Conservation (phyloP, 352 stramenopile species). For the Globisporangium abappressorium region DNA sequence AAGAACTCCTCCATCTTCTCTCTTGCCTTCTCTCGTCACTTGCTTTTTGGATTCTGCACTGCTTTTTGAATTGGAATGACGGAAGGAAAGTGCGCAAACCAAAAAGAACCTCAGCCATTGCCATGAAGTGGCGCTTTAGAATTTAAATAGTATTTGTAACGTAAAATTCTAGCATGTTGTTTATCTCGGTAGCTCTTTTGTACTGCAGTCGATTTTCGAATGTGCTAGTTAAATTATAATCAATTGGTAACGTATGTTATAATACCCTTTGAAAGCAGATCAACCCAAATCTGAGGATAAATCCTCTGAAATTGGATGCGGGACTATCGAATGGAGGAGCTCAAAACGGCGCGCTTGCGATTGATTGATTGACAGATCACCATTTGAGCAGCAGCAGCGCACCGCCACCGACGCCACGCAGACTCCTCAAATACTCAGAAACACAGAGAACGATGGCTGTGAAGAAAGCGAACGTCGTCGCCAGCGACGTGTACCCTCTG, state of each 20-base stretch:
- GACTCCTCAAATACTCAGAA: not conserved
- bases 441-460: slow-evolving; percentile 15
- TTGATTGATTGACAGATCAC: slow-evolving; percentile 7
- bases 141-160: not conserved
- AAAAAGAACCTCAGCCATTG: not conserved
- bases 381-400: slow-evolving; percentile 2
- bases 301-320: slow-evolving; percentile 5
- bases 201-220: too few relatives aligned
- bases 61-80: not conserved
- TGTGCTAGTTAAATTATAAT: not conserved
- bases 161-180: not conserved
- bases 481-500: slow-evolving; percentile 77
- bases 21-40: not conserved
- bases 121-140: not conserved
- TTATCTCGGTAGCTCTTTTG: not conserved
- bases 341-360: slow-evolving; percentile 14
- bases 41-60: not conserved
- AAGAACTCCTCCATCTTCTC: slow-evolving; percentile 59
- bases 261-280: not conserved
- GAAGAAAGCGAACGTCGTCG: slow-evolving; percentile 32
- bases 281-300: not conserved
- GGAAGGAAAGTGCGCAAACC: not conserved
- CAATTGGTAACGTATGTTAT: not conserved
- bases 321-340: slow-evolving; percentile 18
- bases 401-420: not conserved